phyloP scores from a whole-genome alignment of 2,329 filamentous ascomycete species.

The Mycocentrospora acerina region DNA sequence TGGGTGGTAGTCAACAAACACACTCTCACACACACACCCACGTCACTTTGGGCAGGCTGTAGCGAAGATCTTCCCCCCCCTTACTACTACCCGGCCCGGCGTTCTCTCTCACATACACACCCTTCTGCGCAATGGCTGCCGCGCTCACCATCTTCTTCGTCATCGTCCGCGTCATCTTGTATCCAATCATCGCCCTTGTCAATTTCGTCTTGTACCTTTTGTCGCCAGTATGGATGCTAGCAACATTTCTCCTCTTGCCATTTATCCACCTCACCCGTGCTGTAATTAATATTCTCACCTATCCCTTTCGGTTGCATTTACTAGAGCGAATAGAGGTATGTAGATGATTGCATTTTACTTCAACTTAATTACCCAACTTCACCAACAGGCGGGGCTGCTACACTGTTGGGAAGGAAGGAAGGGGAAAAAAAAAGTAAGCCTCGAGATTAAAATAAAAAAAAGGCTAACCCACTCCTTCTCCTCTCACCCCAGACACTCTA shows the following conservation, averaged over 20 bases:
- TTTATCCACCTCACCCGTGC: constrained; percentile 50
- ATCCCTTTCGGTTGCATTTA: constrained; percentile 51
- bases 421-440: too few relatives aligned
- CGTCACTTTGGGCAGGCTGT: constrained; percentile 10
- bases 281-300: constrained; percentile 43
- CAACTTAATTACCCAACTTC: too few relatives aligned
- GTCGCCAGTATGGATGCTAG: constrained; percentile 51
- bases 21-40: not conserved
- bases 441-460: too few relatives aligned
- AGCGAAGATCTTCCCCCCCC: constrained; percentile 5
- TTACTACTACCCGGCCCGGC: too few relatives aligned
- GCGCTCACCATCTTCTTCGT: constrained; percentile 29
- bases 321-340: constrained; percentile 59
- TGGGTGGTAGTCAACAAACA: too few relatives aligned
- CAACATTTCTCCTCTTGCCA: constrained; percentile 54
- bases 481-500: constrained; percentile 51
- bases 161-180: constrained; percentile 10
- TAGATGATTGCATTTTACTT: too few relatives aligned
- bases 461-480: constrained; percentile 1
- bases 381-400: too few relatives aligned
- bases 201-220: constrained; percentile 26
- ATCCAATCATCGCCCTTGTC: not conserved
- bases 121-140: constrained; percentile 27
- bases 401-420: too few relatives aligned
- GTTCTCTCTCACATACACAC: too few relatives aligned